Conservation (phyloP, 352 stramenopile genomes). For the Saprolegnia diclina region DNA sequence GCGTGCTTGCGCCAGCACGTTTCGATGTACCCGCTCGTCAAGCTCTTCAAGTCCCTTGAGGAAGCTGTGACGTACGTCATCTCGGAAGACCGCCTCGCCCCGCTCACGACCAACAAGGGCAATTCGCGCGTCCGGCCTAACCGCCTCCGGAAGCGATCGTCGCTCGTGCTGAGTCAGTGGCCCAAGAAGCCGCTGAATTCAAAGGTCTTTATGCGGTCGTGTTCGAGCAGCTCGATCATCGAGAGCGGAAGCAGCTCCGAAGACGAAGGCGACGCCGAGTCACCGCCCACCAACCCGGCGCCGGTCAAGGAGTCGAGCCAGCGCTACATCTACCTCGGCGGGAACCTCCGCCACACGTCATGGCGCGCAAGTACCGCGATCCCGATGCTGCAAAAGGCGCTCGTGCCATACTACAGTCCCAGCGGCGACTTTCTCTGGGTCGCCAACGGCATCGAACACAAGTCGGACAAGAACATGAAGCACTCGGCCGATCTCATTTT, state of each 20-base stretch:
- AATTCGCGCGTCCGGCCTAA: constrained; percentile 1
- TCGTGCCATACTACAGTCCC: constrained; percentile 69
- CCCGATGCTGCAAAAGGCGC: constrained; percentile 58
- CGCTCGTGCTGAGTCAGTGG: constrained; percentile 68
- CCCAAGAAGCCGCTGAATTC: constrained; percentile 42
- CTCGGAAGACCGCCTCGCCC: constrained; percentile 41
- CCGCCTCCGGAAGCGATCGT: constrained; percentile 66
- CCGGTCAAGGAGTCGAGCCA: constrained; percentile 34
- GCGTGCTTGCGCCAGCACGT: constrained; percentile 72
- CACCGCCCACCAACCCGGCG: neutral
- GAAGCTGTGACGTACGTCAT: constrained; percentile 46
- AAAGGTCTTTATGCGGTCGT: constrained; percentile 53
- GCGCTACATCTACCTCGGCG: constrained; percentile 65
- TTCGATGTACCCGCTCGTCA: constrained; percentile 49
- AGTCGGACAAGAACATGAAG: constrained; percentile 26
- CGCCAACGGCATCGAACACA: constrained; percentile 10
- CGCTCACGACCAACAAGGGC: constrained; percentile 35
- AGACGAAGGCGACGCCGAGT: constrained; percentile 31
- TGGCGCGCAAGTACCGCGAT: constrained; percentile 74
- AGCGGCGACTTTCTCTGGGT: constrained; percentile 50
- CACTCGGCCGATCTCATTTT: constrained; percentile 60
- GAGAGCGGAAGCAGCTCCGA: constrained; percentile 35
- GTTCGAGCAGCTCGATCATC: constrained; percentile 54
- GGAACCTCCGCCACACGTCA: constrained; percentile 60
- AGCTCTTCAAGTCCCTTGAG: constrained; percentile 38